These are phyloP conservation scores for Casuarina cunninghamiana DNA, from an alignment of 306 rosid genomes.

Conservation along the genomic window DNA sequence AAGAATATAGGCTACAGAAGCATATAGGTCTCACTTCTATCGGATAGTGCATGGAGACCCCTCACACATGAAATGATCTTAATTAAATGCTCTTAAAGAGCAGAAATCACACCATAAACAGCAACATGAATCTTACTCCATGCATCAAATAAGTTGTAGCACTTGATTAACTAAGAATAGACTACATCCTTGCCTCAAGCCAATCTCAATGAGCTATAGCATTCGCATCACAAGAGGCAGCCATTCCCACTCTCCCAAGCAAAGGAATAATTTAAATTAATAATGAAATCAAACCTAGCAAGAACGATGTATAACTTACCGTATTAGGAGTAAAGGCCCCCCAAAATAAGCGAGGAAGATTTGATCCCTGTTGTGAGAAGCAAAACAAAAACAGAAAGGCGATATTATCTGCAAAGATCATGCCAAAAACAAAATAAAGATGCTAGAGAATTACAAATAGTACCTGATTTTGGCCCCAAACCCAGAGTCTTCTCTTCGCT, in stretches of 20 bases:
- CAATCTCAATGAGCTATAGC: background rate
- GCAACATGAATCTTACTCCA: background rate
- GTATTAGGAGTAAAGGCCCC: conserved; percentile 78
- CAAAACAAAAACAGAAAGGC: background rate
- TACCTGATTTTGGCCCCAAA: conserved; percentile 99
- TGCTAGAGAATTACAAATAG: conserved; percentile 2
- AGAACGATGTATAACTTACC: conserved; percentile 43
- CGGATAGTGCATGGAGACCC: too few relatives aligned
- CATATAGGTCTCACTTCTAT: too few relatives aligned
- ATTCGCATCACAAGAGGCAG: background rate
- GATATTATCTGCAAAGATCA: conserved; percentile 2
- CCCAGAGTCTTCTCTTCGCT: conserved; percentile 80
- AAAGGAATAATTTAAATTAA: background rate
- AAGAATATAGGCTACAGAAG: too few relatives aligned
- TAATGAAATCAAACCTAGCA: background rate
- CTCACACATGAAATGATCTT: too few relatives aligned
- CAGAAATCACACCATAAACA: too few relatives aligned
- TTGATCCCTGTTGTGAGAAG: conserved; percentile 65
- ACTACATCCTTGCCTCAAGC: background rate
- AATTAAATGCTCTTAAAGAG: too few relatives aligned
- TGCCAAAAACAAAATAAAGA: conserved; percentile 2
- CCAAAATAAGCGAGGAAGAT: conserved; percentile 83
- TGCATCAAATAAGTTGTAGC: background rate
- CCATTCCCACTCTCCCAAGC: background rate
- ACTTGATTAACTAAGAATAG: background rate